phyloP scores from a whole-genome alignment of 2,329 filamentous ascomycete genomes.

The Penicillium sp. region DNA sequence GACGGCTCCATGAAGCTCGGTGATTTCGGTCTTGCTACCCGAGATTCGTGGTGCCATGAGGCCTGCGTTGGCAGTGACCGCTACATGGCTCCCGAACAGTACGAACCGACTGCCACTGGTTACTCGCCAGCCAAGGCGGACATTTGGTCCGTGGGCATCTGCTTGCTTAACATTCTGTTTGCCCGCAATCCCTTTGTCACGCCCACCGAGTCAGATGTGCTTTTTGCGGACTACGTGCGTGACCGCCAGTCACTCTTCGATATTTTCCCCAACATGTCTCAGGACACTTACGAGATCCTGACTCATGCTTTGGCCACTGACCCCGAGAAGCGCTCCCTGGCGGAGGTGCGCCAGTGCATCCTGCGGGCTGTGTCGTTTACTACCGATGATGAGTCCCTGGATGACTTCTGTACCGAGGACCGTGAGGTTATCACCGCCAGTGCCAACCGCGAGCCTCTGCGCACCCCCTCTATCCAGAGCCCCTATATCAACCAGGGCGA shows the following conservation, averaged over 20 bases:
- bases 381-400: constrained; percentile 82
- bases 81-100: constrained; percentile 99
- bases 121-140: constrained; percentile 94
- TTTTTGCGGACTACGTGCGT: constrained; percentile 89
- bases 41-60: constrained; percentile 86
- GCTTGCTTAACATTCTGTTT: constrained; percentile 93
- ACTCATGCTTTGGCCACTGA: constrained; percentile 87
- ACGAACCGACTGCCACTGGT: constrained; percentile 79
- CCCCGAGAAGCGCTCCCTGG: constrained; percentile 80
- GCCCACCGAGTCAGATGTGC: constrained; percentile 82
- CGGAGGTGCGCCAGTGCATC: constrained; percentile 73
- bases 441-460: constrained; percentile 89
- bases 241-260: constrained; percentile 97
- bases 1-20: constrained; percentile 91
- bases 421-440: constrained; percentile 72
- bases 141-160: constrained; percentile 96
- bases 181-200: constrained; percentile 93
- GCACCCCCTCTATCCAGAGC: constrained; percentile 91
- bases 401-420: constrained; percentile 89
- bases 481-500: constrained; percentile 72
- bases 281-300: constrained; percentile 94
- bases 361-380: constrained; percentile 85
- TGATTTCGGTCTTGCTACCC: constrained; percentile 91
- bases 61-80: constrained; percentile 93
- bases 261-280: constrained; percentile 97